phyloP scores from a whole-genome alignment of 1,284 basidiomycete genomes.

The Ganoderma sp. region DNA sequence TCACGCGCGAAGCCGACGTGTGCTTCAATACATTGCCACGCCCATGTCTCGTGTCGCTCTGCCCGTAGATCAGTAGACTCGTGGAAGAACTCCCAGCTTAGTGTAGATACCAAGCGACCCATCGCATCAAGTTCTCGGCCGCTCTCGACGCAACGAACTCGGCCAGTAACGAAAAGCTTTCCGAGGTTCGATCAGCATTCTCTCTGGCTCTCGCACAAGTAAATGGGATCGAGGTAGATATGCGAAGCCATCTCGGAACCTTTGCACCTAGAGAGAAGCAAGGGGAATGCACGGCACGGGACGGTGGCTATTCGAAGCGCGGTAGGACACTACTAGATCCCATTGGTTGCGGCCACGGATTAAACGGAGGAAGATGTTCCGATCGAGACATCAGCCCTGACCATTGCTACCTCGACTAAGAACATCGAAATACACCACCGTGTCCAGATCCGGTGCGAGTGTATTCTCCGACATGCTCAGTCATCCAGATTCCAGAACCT shows the following conservation, averaged over 20 bases:
- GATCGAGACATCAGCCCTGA: background rate
- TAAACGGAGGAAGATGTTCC: background rate
- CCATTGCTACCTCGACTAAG: background rate
- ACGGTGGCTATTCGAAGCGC: constrained; percentile 5
- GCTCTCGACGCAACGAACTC: background rate
- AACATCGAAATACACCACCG: background rate
- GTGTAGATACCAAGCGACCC: background rate
- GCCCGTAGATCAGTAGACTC: background rate
- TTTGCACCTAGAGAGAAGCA: background rate
- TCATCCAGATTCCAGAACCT: constrained; percentile 19
- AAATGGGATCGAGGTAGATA: background rate
- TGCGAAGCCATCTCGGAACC: constrained; percentile 1
- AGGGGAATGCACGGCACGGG: background rate
- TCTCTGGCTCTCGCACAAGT: background rate
- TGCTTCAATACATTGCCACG: background rate
- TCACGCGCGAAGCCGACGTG: background rate
- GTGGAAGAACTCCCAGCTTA: background rate
- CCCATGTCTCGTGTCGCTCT: background rate
- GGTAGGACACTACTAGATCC: background rate
- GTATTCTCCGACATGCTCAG: constrained; percentile 31
- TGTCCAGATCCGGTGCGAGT: constrained; percentile 12
- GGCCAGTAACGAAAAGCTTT: constrained; percentile 3
- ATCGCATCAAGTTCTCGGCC: background rate
- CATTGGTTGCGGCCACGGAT: constrained; percentile 1
- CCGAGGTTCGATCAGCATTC: background rate